Base-by-base conservation (phyloP, 73 alveolate species). In the Paramecium biaurelia region DNA sequence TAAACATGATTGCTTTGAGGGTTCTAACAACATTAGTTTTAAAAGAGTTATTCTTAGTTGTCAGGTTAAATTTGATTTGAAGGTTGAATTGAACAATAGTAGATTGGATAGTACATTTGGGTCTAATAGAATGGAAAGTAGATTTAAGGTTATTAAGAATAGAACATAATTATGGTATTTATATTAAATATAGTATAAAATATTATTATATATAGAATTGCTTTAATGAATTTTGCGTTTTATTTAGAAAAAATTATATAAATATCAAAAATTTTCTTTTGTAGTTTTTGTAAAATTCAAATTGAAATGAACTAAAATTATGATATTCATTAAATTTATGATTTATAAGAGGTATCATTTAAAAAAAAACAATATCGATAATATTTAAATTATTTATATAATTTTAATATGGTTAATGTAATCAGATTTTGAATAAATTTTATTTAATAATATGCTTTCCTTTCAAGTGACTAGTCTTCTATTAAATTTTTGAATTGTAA, bases 401-500 rank as follows among this genome's bases (percentile, higher is more conserved):
- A 53, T 15, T 18, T 2, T 20, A 1, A n/a, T 15, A 53, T 4
- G 14, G n/a, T 0, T 53, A 20, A 15, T 4, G 30, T 21, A 63
- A 63, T 72, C 86, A 72, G 18, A 72, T 72, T 38, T 72, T 72
- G 45, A 34, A 14, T 8, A 72, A 21, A 7, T 34, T 38, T 15
- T 72, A 10, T 20, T 35, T 34, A 9, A 72, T 72, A 0, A n/a
- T 38, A 28, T 30, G 35, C 8, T 72, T 72, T 12, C 86, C 58
- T 42, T 37, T 30, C 28, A 72, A 37, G n/a, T 72, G 86, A 28
- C 58, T 72, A 2, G 59, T 72, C 67, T 72, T 72, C 18, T 72
- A 38, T 72, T 72, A 35, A 2, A 72, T 72, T 72, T 72, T 72
- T 37, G 86, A 72, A 18, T 72, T 72, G 14, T 72, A 72, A 38